Evolutionary conservation across 2,329 filamentous ascomycete genomes (phyloP).

Genomic region (Xylariales sp.): DNA sequence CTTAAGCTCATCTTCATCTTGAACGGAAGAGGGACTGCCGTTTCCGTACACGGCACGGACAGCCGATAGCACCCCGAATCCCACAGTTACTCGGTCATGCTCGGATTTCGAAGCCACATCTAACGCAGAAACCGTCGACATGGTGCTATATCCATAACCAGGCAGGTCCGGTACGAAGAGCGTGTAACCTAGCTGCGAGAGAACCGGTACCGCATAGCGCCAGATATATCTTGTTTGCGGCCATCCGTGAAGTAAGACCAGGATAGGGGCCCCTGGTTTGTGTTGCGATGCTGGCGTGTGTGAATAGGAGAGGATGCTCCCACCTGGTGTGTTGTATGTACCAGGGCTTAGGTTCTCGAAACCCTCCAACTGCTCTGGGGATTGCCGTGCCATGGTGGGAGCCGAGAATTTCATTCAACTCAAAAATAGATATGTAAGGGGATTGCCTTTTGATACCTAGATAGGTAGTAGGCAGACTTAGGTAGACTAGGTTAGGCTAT

Average conservation of each 20-base stretch:
- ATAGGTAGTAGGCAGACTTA: neutral
- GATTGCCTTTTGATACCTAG: neutral
- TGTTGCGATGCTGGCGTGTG: slow-evolving; percentile 32
- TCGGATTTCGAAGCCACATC: slow-evolving; percentile 20
- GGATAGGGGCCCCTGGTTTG: slow-evolving; percentile 27
- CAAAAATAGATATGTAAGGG: neutral
- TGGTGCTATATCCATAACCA: slow-evolving; percentile 35
- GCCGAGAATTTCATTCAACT: neutral
- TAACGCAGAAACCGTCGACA: slow-evolving; percentile 18
- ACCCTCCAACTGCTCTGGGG: slow-evolving; percentile 25
- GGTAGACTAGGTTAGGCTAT: neutral
- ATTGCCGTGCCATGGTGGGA: slow-evolving; percentile 6
- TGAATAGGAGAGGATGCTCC: slow-evolving; percentile 33
- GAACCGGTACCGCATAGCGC: slow-evolving; percentile 36
- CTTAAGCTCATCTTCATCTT: slow-evolving; percentile 14
- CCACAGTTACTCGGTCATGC: slow-evolving; percentile 34
- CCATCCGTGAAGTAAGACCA: slow-evolving; percentile 40
- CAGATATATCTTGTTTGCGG: slow-evolving; percentile 37
- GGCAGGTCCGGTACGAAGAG: slow-evolving; percentile 38
- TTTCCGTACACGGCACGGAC: slow-evolving; percentile 32
- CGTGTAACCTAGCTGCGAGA: slow-evolving; percentile 25
- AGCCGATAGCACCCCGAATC: slow-evolving; percentile 26
- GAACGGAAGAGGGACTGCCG: neutral
- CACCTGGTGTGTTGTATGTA: slow-evolving; percentile 27
- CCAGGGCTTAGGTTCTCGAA: slow-evolving; percentile 28